Evolutionary conservation across 2,329 filamentous ascomycete species (phyloP).

Genomic region (Xylariaceae sp.): DNA sequence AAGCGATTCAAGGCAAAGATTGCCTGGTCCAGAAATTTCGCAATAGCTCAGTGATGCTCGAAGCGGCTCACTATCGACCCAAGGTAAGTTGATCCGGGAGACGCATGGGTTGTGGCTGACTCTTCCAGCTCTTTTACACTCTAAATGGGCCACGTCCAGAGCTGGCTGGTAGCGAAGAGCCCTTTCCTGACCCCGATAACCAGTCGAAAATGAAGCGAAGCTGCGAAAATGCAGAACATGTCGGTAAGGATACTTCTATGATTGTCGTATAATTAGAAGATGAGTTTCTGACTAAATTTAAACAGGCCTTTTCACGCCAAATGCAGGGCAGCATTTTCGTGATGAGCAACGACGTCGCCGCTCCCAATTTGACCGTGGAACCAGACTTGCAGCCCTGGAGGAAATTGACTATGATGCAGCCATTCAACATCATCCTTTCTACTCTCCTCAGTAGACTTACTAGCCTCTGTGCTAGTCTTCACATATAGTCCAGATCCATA

Average conservation of each 20-base stretch:
- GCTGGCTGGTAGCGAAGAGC: conserved; percentile 70
- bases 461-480: conserved; percentile 1
- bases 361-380: conserved; percentile 82
- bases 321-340: conserved; percentile 71
- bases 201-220: conserved; percentile 85
- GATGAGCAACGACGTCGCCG: conserved; percentile 76
- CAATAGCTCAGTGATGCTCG: conserved; percentile 94
- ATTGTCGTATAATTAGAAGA: neutral
- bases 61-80: conserved; percentile 78
- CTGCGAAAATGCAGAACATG: conserved; percentile 82
- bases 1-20: conserved; percentile 89
- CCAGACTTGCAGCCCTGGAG: conserved; percentile 69
- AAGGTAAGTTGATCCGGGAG: conserved; percentile 58
- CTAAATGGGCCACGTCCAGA: conserved; percentile 51
- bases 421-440: conserved; percentile 42
- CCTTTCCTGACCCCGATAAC: conserved; percentile 81
- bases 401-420: conserved; percentile 58
- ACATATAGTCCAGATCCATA: too few species aligned
- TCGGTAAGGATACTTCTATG: conserved; percentile 60
- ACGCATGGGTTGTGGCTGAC: conserved; percentile 18
- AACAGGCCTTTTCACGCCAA: conserved; percentile 77
- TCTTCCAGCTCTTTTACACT: conserved; percentile 54
- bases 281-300: conserved; percentile 11
- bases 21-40: conserved; percentile 93
- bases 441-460: conserved; percentile 31